Conservation (phyloP, 352 stramenopile species). For the Halophytophthora batemanensis region DNA sequence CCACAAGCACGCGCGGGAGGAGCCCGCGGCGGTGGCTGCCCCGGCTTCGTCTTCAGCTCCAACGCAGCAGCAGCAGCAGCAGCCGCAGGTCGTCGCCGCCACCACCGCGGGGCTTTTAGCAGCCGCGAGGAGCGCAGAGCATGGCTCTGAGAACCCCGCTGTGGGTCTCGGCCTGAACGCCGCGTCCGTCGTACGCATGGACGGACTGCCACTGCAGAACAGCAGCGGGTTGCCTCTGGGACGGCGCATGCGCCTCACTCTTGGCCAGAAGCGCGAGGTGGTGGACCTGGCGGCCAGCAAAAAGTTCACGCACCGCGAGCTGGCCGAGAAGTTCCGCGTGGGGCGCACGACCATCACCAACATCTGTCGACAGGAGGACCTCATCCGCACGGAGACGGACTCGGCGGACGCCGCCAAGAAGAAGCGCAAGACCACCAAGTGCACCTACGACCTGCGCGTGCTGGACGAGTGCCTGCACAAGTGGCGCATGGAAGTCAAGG, state of each 20-base stretch:
- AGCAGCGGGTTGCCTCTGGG: slow-evolving; percentile 23
- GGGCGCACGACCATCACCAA: slow-evolving; percentile 85
- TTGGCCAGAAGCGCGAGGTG: slow-evolving; percentile 85
- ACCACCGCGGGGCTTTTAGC: too few species aligned
- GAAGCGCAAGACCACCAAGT: slow-evolving; percentile 84
- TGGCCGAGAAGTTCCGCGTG: slow-evolving; percentile 80
- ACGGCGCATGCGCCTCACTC: slow-evolving; percentile 70
- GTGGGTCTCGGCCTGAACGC: too few species aligned
- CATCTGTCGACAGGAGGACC: slow-evolving; percentile 78
- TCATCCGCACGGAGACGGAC: slow-evolving; percentile 84
- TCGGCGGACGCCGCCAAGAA: slow-evolving; percentile 84
- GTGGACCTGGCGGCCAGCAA: slow-evolving; percentile 80
- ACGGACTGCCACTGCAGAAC: too few species aligned
- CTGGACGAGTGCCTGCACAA: slow-evolving; percentile 85
- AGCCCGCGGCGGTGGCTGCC: too few species aligned
- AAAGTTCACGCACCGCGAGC: slow-evolving; percentile 82
- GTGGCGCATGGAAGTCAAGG: slow-evolving; percentile 84
- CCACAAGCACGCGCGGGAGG: too few species aligned
- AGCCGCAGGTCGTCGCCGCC: too few species aligned
- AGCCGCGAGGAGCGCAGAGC: too few species aligned
- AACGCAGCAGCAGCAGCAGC: too few species aligned
- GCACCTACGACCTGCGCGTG: slow-evolving; percentile 76
- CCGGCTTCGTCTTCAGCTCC: too few species aligned
- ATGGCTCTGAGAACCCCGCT: too few species aligned
- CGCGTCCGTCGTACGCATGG: too few species aligned